Base-by-base conservation (phyloP, 371 early-diverging fungal genomes). In the Dinochytrium kinnereticum region DNA sequence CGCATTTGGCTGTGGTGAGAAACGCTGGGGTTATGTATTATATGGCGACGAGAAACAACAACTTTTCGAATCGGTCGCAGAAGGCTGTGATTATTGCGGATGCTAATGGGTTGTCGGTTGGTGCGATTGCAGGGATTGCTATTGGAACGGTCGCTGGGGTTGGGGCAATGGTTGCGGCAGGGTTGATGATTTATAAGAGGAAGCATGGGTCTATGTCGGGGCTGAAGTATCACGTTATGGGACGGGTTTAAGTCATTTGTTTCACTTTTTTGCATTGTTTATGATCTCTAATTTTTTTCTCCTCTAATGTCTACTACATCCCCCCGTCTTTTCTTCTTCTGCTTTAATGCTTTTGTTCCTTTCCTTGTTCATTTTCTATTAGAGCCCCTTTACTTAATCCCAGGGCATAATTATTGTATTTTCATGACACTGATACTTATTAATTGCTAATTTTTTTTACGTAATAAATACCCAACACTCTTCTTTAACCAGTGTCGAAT, bases 31-130 rank as follows among this genome's bases (percentile, higher is more conserved):
- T 53, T 24, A 76, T 70, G 53, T 24, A 73, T 28, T 51, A 77
- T 33, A 51, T 76, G 51, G 33, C 59, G 64, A 75, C 79, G 2
- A 33, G 83, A 28, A 82, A 82, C 72, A 78, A 79, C 64, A 78
- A 74, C 1, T 82, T 82, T 67, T 68, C 71, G 17, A 82, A 82
- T 71, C 38, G 83, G 36, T 72, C 74, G 26, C 75, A 77, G 67
- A 79, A 79, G 37, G 72, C 66, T 0, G 70, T 67, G 10, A 21
- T 80, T 7, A 70, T 71, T 33, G 80, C 67, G 1, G 40, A 26
- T 1, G 68, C 74, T 31, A 76, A 73, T 34, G 33, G 49, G 37
- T 36, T 55, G 15, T 73, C 69, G 1, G 66, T 67, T 38, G 80
- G 72, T 15, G 72, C 72, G 50, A 64, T 57, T 24, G 70, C 64